A percentile compares a stretch with the other conserved stretches of the same genome.
Conservation (phyloP, 148 eudicot genomes). For the Rhododendron molle region DNA sequence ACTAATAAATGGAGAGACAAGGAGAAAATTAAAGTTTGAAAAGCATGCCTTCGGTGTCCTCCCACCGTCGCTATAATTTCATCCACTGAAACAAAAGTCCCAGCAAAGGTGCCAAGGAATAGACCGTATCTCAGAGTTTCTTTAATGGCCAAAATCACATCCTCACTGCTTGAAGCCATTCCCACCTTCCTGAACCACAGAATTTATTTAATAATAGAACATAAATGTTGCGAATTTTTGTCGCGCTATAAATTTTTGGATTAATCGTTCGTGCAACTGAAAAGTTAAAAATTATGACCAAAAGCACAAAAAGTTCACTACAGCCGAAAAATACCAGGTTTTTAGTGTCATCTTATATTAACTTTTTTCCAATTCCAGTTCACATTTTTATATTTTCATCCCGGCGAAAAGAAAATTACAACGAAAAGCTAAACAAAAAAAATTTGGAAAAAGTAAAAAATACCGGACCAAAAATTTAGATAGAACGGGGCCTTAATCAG, state of each 20-base stretch:
- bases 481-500: background rate
- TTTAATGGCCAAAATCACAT: slow-evolving; percentile 51
- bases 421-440: background rate
- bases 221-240: background rate
- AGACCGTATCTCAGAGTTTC: slow-evolving; percentile 92
- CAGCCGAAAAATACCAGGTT: background rate
- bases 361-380: background rate
- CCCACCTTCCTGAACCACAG: slow-evolving; percentile 40
- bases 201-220: background rate
- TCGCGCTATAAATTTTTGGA: no score
- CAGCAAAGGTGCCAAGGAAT: slow-evolving; percentile 90
- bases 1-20: background rate
- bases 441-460: background rate
- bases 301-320: no score
- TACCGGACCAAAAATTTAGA: background rate
- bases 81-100: slow-evolving; percentile 88
- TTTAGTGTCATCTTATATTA: background rate
- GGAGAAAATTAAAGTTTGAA: background rate
- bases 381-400: background rate
- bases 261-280: background rate
- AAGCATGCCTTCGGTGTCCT: slow-evolving; percentile 76
- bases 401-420: background rate
- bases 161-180: slow-evolving; percentile 51
- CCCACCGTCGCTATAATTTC: slow-evolving; percentile 77
- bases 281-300: background rate